Evolutionary conservation across 371 early-diverging fungal genomes (phyloP).

Genomic region (Syncephalastrum monosporum): DNA sequence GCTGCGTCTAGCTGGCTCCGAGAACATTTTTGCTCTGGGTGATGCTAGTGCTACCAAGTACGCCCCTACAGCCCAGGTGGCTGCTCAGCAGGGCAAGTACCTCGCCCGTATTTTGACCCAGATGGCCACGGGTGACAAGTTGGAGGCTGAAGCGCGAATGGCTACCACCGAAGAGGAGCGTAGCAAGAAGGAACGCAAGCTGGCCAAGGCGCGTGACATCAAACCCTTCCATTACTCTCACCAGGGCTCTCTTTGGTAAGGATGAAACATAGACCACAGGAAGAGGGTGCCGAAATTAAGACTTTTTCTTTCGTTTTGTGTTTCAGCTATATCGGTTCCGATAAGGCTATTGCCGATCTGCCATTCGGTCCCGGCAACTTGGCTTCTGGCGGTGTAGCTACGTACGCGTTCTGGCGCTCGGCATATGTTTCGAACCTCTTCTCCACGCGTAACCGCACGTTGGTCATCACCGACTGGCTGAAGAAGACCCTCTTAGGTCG

Average conservation of each 20-base stretch:
- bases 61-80: slow-evolving; percentile 94
- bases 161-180: slow-evolving; percentile 33
- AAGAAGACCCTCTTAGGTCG: slow-evolving; percentile 86
- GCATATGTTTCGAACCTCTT: slow-evolving; percentile 76
- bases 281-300: not conserved
- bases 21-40: slow-evolving; percentile 82
- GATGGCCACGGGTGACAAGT: slow-evolving; percentile 47
- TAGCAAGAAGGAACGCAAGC: slow-evolving; percentile 37
- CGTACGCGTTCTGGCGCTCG: slow-evolving; percentile 78
- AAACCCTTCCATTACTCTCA: slow-evolving; percentile 81
- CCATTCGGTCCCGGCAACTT: slow-evolving; percentile 74
- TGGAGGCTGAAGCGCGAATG: slow-evolving; percentile 31
- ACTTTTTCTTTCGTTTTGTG: not conserved
- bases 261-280: slow-evolving; percentile 3
- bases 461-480: slow-evolving; percentile 88
- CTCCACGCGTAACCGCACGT: slow-evolving; percentile 74
- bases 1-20: slow-evolving; percentile 73
- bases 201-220: slow-evolving; percentile 40
- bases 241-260: slow-evolving; percentile 82
- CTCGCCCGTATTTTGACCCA: slow-evolving; percentile 71
- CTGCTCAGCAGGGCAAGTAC: slow-evolving; percentile 88
- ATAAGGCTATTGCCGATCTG: slow-evolving; percentile 88
- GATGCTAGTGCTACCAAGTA: slow-evolving; percentile 85
- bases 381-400: slow-evolving; percentile 72
- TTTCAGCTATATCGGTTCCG: slow-evolving; percentile 79